These are phyloP conservation scores for Bruguiera parviflora DNA, from an alignment of 345 rosid species.

Conservation along the genomic window DNA sequence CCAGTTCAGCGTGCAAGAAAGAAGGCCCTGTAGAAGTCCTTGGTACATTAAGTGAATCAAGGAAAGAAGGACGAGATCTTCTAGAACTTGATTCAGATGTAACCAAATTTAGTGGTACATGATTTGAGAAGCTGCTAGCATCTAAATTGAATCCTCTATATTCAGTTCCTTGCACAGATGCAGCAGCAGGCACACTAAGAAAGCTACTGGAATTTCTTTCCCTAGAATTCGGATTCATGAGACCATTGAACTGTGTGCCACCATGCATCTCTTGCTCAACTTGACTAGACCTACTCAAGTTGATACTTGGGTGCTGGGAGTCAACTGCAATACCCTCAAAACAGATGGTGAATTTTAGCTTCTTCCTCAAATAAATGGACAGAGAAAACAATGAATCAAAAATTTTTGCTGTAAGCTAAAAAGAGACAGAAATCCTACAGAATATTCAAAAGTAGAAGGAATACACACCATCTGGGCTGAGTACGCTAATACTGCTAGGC, in stretches of 20 bases:
- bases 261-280: conserved; percentile 30
- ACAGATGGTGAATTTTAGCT: conserved; percentile 9
- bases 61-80: conserved; percentile 84
- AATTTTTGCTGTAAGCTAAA: neutral
- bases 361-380: conserved; percentile 5
- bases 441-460: conserved; percentile 32
- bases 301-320: conserved; percentile 34
- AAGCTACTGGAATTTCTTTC: conserved; percentile 45
- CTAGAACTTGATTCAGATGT: conserved; percentile 49
- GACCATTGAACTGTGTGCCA: conserved; percentile 24
- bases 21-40: conserved; percentile 48
- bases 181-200: conserved; percentile 28
- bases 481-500: conserved; percentile 26
- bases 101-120: conserved; percentile 29
- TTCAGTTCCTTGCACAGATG: conserved; percentile 39
- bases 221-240: conserved; percentile 24
- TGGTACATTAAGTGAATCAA: conserved; percentile 70
- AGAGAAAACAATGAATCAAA: conserved; percentile 12
- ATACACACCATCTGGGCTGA: conserved; percentile 28
- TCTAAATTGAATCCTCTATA: conserved; percentile 41
- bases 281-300: conserved; percentile 36
- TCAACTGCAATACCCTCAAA: conserved; percentile 36
- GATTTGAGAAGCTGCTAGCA: conserved; percentile 39
- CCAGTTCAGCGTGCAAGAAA: conserved; percentile 37
- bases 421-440: conserved; percentile 12